Evolutionary conservation across 1,284 basidiomycete genomes (phyloP).

Genomic region (Tilletia horrida): DNA sequence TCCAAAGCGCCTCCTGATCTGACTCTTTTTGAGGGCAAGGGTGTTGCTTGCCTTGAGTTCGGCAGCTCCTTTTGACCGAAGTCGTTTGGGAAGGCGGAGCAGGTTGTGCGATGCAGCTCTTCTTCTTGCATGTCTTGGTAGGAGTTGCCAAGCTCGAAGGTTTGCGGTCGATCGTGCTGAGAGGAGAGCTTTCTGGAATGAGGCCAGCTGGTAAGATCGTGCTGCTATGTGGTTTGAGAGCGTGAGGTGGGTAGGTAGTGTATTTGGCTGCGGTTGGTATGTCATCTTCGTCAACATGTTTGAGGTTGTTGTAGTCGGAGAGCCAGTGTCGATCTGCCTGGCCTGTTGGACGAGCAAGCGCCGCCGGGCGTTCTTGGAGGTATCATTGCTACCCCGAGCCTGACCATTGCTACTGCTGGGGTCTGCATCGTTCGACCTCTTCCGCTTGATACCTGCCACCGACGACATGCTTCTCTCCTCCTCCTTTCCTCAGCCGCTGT

Average conservation of each 20-base stretch:
- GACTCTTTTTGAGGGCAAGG: conserved; percentile 32
- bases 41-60: conserved; percentile 51
- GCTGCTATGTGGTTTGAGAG: conserved; percentile 30
- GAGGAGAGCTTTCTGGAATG: conserved; percentile 34
- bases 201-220: conserved; percentile 35
- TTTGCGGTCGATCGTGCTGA: conserved; percentile 35
- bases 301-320: conserved; percentile 22
- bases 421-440: background rate
- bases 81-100: conserved; percentile 43
- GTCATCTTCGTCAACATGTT: background rate
- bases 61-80: conserved; percentile 43
- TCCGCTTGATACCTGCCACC: background rate
- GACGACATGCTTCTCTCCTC: conserved; percentile 1
- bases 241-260: conserved; percentile 32
- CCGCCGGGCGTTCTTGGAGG: conserved; percentile 7
- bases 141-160: conserved; percentile 52
- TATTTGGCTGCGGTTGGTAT: background rate
- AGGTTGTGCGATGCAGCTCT: conserved; percentile 53
- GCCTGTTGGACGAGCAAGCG: background rate
- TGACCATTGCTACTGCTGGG: background rate
- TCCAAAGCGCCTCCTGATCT: conserved; percentile 36
- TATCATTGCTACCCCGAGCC: background rate
- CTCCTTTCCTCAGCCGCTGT: background rate
- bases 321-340: conserved; percentile 2
- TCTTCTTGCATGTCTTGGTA: conserved; percentile 46